A percentile compares a stretch with the other conserved stretches of the same genome.
These are phyloP conservation scores for Pseudocercospora crystallina DNA, from an alignment of 2,329 filamentous ascomycete genomes.

Conservation along the genomic window DNA sequence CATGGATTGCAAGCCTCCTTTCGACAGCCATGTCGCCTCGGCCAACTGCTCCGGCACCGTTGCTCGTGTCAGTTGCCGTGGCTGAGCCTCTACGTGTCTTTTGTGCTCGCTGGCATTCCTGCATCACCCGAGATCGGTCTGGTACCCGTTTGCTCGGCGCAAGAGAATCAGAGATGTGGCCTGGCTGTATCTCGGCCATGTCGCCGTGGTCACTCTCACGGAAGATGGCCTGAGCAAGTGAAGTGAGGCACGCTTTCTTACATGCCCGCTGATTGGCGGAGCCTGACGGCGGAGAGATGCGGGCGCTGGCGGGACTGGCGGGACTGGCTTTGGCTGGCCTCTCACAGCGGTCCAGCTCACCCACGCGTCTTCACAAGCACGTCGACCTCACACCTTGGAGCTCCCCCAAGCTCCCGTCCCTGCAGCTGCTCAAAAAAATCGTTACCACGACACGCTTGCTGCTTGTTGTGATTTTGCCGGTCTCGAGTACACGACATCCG, in stretches of 20 bases:
- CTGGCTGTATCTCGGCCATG: slow-evolving; percentile 2
- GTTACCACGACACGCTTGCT: not conserved
- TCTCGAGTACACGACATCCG: slow-evolving; percentile 3
- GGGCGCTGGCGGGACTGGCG: not conserved
- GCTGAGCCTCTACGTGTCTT: too few relatives aligned
- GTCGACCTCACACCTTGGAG: not conserved
- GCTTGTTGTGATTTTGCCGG: slow-evolving; percentile 11
- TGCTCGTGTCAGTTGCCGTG: too few relatives aligned
- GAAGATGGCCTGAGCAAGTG: not conserved
- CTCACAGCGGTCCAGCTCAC: too few relatives aligned
- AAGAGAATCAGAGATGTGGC: not conserved
- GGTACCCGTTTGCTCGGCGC: too few relatives aligned
- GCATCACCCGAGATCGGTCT: not conserved
- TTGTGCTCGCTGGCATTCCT: not conserved
- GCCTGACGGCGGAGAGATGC: not conserved
- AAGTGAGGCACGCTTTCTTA: slow-evolving; percentile 2
- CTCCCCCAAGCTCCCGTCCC: slow-evolving; percentile 7
- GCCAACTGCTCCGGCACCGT: too few relatives aligned
- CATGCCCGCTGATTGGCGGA: not conserved
- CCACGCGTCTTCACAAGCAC: slow-evolving; percentile 1
- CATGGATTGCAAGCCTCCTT: too few relatives aligned
- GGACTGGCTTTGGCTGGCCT: too few relatives aligned
- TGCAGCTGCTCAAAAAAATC: slow-evolving; percentile 7
- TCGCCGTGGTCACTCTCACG: not conserved
- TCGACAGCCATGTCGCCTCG: too few relatives aligned